Evolutionary conservation across 2,329 filamentous ascomycete species (phyloP), one percentile per base, ranked within the genome.

Genomic region (Coleophoma eucalyptorum): DNA sequence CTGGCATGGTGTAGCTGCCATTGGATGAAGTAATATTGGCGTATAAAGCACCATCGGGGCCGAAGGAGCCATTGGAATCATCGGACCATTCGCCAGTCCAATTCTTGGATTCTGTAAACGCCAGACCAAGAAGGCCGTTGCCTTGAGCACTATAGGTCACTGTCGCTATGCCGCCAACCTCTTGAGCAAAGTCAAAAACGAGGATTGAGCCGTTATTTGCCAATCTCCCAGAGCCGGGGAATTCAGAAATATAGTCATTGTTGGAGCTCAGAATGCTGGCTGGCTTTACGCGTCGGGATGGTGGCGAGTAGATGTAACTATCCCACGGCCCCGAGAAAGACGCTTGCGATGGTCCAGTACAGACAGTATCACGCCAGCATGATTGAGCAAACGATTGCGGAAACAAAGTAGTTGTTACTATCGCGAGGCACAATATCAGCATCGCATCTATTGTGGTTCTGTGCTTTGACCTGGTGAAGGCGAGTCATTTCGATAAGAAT

Each of bases 301-400:
- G 50, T 1, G 79, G 78, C 2, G 80, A 74, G 55, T 74, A 80
- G 38, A 78, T 82, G 53, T 79, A 76, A 0, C 68, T 62, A 26
- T 83, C 74, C 80, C 80, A 83, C 15, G 67, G 65, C 0, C 80
- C 80, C 2, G 71, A 68, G 52, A 83, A 84, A 0, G 78, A 71
- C 4, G 74, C 60, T 7, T 72, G 63, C 10, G 61, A 61, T 2
- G 77, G 73, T 3, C 73, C 72, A 18, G 68, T 74, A 58, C 80
- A 84, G 18, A 69, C 63, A 1, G 74, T 76, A 50, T 81, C 62
- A 50, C 75, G 68, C 79, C 80, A 84, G 60, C 79, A 83, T 20
- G 35, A 13, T 21, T 46, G 5, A 12, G 35, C 35, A 6, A 11
- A 26, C 10, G 10, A 26, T 26, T 5, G 26, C 26, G 26, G 26